Evolutionary conservation across 148 eudicot genomes (phyloP), one percentile per base, ranked within the genome.

Genomic region (Polygonum maritimum): DNA sequence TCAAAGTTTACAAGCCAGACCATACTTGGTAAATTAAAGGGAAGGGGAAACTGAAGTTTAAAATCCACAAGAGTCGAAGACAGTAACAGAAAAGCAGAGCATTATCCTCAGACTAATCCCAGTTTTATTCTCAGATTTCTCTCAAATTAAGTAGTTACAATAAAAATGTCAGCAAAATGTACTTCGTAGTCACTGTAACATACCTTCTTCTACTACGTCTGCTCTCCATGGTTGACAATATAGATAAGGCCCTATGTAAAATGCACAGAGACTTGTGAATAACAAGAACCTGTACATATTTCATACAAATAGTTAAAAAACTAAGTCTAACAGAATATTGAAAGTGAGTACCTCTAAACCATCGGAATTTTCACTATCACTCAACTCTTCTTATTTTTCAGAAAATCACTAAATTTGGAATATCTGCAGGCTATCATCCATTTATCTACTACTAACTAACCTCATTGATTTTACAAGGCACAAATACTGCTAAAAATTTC

Each of bases 1-100:
- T 85, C 84, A 90, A 87, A 88, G 93, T 81, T 82, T 75, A 89
- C 83, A 88, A 90, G 93, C 84, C 60, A 74, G 4, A 75, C 39
- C 73, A 80, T 8, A 63, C 72, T 48, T 55, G 26, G 41, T 31
- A 51, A 48, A 44, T 49, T 31, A 70, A 10, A 62, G 15, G 55
- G 76, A 22, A 5, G 41, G 52, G 62, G 52, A 16, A 51, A 55
- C 36, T 22, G 2, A 40, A 5, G 70, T 33, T 35, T 40, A 33
- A 33, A 63, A 63, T 35, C 36, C 40, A 1, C 40, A 26, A 63
- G 70, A 63, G n/a, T 63, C n/a, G 35, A 14, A 7, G 47, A 44
- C 55, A 51, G 41, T 33, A 33, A 14, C 40, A 15, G 8, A 35
- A 63, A 14, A 63, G 1, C 4, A 31, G 10, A 21, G 1, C 6